A percentile compares a stretch with the other conserved stretches of the same genome.
Evolutionary conservation across 148 eudicot genomes (phyloP).

Genomic region (Chenopodium berlandieri): DNA sequence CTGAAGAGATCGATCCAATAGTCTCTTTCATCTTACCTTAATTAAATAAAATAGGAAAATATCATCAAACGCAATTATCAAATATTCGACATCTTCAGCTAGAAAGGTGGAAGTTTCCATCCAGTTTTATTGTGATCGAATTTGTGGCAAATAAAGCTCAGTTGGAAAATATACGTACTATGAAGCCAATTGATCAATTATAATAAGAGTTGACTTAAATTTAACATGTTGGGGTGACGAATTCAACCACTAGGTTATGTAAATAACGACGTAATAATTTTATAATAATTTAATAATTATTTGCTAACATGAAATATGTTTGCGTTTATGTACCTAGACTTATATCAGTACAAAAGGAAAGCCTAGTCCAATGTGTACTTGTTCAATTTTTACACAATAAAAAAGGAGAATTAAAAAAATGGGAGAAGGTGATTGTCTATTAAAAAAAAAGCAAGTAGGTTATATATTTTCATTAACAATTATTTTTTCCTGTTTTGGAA

Average conservation of each 20-base stretch:
- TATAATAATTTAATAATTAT: not conserved
- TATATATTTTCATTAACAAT: not conserved
- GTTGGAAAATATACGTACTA: too few species aligned
- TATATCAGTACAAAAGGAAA: not conserved
- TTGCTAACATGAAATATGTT: not conserved
- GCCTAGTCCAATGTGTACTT: not conserved
- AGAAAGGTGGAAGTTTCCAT: too few species aligned
- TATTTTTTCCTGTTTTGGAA: not conserved
- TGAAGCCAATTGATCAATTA: not conserved
- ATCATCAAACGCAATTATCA: too few species aligned
- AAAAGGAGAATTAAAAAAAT: not conserved
- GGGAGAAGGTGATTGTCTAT: not conserved
- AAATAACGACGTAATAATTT: not conserved
- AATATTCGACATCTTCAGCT: too few species aligned
- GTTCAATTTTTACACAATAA: not conserved
- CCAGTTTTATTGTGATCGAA: too few species aligned
- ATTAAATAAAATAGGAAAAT: too few species aligned
- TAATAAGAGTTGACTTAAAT: not conserved
- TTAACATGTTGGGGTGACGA: not conserved
- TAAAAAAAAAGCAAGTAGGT: not conserved
- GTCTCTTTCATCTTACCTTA: too few species aligned
- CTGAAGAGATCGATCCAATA: too few species aligned
- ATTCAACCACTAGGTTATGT: conserved; percentile 5
- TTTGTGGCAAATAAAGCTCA: too few species aligned
- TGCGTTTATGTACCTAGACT: not conserved